phyloP scores from a whole-genome alignment of 2,329 filamentous ascomycete genomes.

The Pseudogymnoascus sp. region DNA sequence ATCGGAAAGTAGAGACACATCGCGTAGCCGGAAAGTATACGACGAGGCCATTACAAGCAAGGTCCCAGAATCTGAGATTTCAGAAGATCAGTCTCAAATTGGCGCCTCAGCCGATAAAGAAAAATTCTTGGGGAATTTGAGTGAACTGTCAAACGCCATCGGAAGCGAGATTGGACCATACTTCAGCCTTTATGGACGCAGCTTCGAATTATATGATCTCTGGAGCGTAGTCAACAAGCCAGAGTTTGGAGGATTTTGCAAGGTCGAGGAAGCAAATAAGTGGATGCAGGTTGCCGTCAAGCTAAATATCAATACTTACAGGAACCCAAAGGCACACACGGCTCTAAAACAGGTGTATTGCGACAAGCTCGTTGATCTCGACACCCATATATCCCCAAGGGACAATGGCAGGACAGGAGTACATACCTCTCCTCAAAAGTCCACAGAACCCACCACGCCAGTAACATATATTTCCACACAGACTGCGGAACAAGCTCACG shows the following conservation, averaged over 20 bases:
- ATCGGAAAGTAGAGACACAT: slow-evolving; percentile 17
- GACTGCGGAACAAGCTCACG: not conserved
- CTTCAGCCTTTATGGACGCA: slow-evolving; percentile 21
- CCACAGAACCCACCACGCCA: slow-evolving; percentile 15
- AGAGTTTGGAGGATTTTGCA: slow-evolving; percentile 22
- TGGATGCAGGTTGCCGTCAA: slow-evolving; percentile 25
- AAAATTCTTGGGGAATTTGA: slow-evolving; percentile 19
- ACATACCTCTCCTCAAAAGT: slow-evolving; percentile 15
- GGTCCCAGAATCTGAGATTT: not conserved
- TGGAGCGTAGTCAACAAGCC: slow-evolving; percentile 24
- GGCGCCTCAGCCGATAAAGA: slow-evolving; percentile 11
- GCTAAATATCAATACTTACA: not conserved
- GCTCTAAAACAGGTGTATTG: not conserved
- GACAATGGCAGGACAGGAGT: slow-evolving; percentile 19
- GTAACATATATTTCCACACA: not conserved
- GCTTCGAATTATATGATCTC: slow-evolving; percentile 23
- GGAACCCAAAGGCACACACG: not conserved
- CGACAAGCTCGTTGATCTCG: not conserved
- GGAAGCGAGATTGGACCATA: slow-evolving; percentile 18
- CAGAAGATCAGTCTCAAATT: not conserved
- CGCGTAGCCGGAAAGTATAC: not conserved
- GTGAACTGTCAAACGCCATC: slow-evolving; percentile 13
- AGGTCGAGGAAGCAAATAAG: slow-evolving; percentile 16
- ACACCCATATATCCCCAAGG: not conserved
- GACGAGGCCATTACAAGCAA: not conserved